Conservation (phyloP, 768 basidiomycete species). For the Suillus decipiens region DNA sequence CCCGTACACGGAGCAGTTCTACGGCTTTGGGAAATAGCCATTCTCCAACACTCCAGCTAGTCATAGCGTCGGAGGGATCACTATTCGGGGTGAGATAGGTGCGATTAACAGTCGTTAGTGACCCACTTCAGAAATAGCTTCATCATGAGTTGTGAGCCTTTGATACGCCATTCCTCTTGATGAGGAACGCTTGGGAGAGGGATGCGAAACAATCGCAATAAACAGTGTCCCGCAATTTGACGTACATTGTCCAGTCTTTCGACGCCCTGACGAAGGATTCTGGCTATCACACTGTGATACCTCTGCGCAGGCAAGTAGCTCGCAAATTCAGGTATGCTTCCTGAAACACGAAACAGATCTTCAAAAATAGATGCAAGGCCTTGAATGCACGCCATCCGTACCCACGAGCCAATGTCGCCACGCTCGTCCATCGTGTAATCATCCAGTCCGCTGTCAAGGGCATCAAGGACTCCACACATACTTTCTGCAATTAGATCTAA, state of each 20-base stretch:
- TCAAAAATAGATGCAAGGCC: conserved; percentile 59
- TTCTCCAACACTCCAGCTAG: conserved; percentile 67
- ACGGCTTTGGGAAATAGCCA: conserved; percentile 79
- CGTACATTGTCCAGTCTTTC: conserved; percentile 92
- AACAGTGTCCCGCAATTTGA: conserved; percentile 69
- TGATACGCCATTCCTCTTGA: conserved; percentile 53
- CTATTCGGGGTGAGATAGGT: conserved; percentile 22
- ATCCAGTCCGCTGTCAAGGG: conserved; percentile 68
- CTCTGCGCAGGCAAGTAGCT: conserved; percentile 59
- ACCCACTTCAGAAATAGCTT: conserved; percentile 56
- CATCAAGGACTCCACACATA: conserved; percentile 52
- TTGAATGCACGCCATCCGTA: conserved; percentile 75
- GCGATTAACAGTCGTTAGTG: not conserved
- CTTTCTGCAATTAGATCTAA: conserved; percentile 51
- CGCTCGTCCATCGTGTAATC: conserved; percentile 95
- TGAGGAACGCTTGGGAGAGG: conserved; percentile 43
- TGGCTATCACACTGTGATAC: conserved; percentile 59
- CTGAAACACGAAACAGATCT: conserved; percentile 49
- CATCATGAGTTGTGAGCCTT: conserved; percentile 46
- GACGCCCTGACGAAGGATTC: conserved; percentile 84
- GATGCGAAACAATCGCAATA: conserved; percentile 52
- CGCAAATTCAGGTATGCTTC: conserved; percentile 45
- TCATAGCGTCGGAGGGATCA: conserved; percentile 31
- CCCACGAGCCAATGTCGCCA: conserved; percentile 97
- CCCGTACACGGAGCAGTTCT: conserved; percentile 58